Evolutionary conservation across 2,329 filamentous ascomycete species (phyloP).

Genomic region (Trichoderma lentiforme): DNA sequence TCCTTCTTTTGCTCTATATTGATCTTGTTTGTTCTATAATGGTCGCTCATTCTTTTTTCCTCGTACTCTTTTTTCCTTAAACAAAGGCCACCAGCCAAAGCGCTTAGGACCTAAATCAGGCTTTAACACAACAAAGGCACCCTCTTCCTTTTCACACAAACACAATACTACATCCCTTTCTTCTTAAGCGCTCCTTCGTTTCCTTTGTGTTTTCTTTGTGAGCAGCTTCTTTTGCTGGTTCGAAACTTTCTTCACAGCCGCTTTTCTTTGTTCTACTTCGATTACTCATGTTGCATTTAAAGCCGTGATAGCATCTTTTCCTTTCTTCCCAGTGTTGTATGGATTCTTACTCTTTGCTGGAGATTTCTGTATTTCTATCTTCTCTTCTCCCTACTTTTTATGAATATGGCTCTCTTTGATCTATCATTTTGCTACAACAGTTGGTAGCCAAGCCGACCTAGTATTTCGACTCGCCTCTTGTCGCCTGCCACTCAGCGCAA

Average conservation of each 20-base stretch:
- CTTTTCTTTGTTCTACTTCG: background rate
- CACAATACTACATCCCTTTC: background rate
- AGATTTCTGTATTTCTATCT: background rate
- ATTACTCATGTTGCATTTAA: background rate
- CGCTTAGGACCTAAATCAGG: background rate
- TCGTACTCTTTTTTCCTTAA: background rate
- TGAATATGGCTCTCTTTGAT: background rate
- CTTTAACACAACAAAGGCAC: background rate
- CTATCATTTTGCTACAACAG: background rate
- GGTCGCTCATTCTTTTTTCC: background rate
- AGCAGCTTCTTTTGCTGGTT: background rate
- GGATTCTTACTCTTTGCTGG: background rate
- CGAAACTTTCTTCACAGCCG: background rate
- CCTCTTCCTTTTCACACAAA: background rate
- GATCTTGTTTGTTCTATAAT: background rate
- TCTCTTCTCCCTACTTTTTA: background rate
- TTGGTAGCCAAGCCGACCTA: background rate
- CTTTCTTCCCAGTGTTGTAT: background rate
- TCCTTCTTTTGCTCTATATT: background rate
- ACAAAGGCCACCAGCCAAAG: background rate
- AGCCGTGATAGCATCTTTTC: background rate
- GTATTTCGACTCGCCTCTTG: background rate
- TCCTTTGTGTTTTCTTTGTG: background rate
- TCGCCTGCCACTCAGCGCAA: background rate
- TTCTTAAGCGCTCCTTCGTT: background rate